phyloP scores from a whole-genome alignment of 2,329 filamentous ascomycete species.

The Neopestalotiopsis sp. region DNA sequence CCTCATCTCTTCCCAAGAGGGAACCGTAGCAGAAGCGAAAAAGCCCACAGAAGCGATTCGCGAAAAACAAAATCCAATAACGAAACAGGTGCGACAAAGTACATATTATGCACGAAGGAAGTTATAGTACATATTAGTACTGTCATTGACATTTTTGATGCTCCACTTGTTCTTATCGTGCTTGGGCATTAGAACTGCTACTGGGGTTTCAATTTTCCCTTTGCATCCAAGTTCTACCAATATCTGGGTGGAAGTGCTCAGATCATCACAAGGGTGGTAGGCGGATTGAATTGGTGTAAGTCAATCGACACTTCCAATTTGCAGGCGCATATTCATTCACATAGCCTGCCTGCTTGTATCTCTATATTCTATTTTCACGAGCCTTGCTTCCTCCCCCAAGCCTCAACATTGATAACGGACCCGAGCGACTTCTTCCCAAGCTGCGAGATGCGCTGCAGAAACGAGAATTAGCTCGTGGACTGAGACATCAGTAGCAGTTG shows the following conservation, averaged over 20 bases:
- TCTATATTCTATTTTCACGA: not conserved
- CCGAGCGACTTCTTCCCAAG: not conserved
- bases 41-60: no score
- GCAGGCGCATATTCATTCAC: not conserved
- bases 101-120: no score
- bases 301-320: not conserved
- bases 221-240: not conserved
- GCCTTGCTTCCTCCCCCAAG: not conserved
- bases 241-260: not conserved
- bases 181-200: not conserved
- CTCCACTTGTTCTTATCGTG: not conserved
- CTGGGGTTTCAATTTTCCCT: not conserved
- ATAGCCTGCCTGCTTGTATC: not conserved
- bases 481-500: constrained; percentile 10
- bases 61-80: no score
- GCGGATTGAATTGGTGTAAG: not conserved
- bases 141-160: not conserved
- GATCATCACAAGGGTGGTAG: not conserved
- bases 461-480: constrained; percentile 4
- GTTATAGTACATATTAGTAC: not conserved
- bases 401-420: constrained; percentile 3
- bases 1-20: no score
- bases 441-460: constrained; percentile 7
- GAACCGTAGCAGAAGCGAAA: no score
- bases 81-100: no score